Evolutionary conservation across 306 rosid species (phyloP).

Genomic region (Prunus mira): DNA sequence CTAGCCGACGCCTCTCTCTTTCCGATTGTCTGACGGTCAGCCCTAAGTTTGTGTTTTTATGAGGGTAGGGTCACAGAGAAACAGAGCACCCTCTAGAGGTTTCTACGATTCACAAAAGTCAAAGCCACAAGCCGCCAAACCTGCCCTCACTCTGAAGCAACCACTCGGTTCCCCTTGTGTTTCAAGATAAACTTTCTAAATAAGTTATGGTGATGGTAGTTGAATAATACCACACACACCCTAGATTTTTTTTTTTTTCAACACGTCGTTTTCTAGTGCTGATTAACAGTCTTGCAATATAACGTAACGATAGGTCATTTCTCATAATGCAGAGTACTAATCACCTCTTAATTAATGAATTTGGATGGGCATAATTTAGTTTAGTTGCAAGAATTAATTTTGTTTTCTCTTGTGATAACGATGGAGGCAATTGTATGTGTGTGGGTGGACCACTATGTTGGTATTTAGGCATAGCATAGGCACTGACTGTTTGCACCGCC

Average conservation of each 20-base stretch:
- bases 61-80: conserved; percentile 1
- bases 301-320: neutral
- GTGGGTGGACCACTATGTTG: conserved; percentile 5
- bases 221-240: conserved; percentile 11
- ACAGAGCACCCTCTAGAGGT: neutral
- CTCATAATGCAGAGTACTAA: neutral
- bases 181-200: conserved; percentile 15
- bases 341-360: neutral
- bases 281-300: neutral
- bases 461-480: conserved; percentile 1
- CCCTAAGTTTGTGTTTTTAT: conserved; percentile 24
- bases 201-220: conserved; percentile 4
- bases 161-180: conserved; percentile 20
- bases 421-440: neutral
- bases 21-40: conserved; percentile 49
- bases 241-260: neutral
- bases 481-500: conserved; percentile 6
- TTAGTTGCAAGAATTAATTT: neutral
- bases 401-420: neutral
- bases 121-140: conserved; percentile 53
- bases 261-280: neutral
- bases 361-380: neutral
- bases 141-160: conserved; percentile 64
- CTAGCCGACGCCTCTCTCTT: conserved; percentile 47
- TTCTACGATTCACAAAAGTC: conserved; percentile 47